Conservation (phyloP, 2,329 filamentous ascomycete genomes). For the Endoconidiophora polonica region DNA sequence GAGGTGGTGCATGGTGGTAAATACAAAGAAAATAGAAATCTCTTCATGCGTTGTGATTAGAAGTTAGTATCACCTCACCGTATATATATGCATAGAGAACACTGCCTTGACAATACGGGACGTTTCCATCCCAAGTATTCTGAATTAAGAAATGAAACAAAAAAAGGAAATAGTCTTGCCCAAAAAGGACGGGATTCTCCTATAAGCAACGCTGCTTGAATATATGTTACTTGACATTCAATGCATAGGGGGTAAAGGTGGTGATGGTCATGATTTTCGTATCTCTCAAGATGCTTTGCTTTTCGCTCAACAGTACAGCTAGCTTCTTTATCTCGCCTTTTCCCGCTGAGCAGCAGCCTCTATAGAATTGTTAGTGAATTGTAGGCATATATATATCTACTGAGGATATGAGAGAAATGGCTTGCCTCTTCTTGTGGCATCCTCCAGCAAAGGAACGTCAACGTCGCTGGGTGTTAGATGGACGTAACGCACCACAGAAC, state of each 20-base stretch:
- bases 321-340: constrained; percentile 32
- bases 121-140: too few relatives aligned
- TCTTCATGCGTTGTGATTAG: not conserved
- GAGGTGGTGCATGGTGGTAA: constrained; percentile 26
- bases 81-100: not conserved
- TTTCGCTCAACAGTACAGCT: not conserved
- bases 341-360: constrained; percentile 41
- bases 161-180: not conserved
- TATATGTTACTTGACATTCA: not conserved
- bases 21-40: not conserved
- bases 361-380: constrained; percentile 17
- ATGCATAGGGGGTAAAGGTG: not conserved
- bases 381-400: constrained; percentile 12
- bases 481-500: constrained; percentile 83
- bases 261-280: constrained; percentile 6
- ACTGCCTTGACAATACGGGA: too few relatives aligned
- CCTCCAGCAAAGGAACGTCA: constrained; percentile 73
- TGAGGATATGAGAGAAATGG: not conserved
- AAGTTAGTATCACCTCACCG: constrained; percentile 5
- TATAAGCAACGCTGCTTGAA: constrained; percentile 1
- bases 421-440: constrained; percentile 73
- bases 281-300: not conserved
- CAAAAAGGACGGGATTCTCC: not conserved
- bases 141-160: not conserved
- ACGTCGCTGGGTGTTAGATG: constrained; percentile 70